Conservation (phyloP, 2,329 filamentous ascomycete genomes). For the Nigrograna mackinnonii region DNA sequence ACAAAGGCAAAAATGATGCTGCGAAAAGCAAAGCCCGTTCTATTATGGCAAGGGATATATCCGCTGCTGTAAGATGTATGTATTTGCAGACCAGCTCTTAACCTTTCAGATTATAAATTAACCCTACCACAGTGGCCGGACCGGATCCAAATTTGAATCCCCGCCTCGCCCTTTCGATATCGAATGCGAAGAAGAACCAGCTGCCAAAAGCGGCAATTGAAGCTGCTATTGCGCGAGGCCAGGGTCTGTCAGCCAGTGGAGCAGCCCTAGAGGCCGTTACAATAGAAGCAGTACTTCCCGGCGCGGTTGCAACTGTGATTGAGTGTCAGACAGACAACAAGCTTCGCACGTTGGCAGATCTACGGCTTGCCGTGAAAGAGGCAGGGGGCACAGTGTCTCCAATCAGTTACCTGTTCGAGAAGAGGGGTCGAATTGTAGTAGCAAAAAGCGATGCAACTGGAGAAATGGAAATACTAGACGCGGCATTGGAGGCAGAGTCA, state of each 20-base stretch:
- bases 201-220: conserved; percentile 87
- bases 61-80: conserved; percentile 73
- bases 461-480: conserved; percentile 76
- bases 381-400: conserved; percentile 71
- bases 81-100: neutral
- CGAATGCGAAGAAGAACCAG: conserved; percentile 80
- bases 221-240: conserved; percentile 81
- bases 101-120: conserved; percentile 8
- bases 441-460: conserved; percentile 59
- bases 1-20: conserved; percentile 84
- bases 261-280: conserved; percentile 75
- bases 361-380: conserved; percentile 73
- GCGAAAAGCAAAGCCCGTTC: conserved; percentile 75
- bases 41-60: conserved; percentile 71
- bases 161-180: conserved; percentile 72
- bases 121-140: conserved; percentile 65
- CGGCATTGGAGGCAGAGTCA: conserved; percentile 82
- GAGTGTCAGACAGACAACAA: conserved; percentile 87
- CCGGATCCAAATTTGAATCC: conserved; percentile 75
- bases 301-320: conserved; percentile 74
- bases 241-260: conserved; percentile 78
- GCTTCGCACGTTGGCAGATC: conserved; percentile 70
- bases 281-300: conserved; percentile 79
- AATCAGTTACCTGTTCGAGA: conserved; percentile 83
- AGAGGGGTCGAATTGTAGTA: conserved; percentile 75